A percentile compares a stretch with the other conserved stretches of the same genome.
Conservation (phyloP, 2,329 filamentous ascomycete genomes). For the Lachnellula hyalina region DNA sequence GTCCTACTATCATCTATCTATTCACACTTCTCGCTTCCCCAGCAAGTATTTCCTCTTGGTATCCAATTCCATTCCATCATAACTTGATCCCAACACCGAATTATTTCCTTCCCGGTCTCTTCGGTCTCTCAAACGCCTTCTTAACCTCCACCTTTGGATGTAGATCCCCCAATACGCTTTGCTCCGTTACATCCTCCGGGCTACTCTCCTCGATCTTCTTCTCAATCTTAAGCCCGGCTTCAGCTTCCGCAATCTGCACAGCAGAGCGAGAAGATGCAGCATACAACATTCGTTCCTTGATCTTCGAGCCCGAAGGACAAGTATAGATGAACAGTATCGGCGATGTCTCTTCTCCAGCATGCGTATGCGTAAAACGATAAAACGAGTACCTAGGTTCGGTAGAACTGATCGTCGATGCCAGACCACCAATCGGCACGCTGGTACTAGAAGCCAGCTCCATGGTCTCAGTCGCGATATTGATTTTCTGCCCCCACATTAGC, state of each 20-base stretch:
- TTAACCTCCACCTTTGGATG: constrained; percentile 62
- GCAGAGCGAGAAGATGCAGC: constrained; percentile 65
- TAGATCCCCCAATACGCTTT: constrained; percentile 59
- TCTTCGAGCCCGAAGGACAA: constrained; percentile 64
- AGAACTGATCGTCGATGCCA: constrained; percentile 56
- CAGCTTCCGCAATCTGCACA: constrained; percentile 57
- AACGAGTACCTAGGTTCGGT: constrained; percentile 74
- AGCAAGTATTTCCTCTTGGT: neutral
- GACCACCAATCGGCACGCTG: constrained; percentile 50
- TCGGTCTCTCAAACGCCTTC: constrained; percentile 69
- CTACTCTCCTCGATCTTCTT: constrained; percentile 68
- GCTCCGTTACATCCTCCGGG: constrained; percentile 65
- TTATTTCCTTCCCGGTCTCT: constrained; percentile 58
- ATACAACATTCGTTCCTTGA: constrained; percentile 84
- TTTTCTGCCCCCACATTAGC: constrained; percentile 47
- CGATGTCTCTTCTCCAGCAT: constrained; percentile 46
- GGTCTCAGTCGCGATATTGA: constrained; percentile 64
- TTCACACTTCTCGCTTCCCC: neutral
- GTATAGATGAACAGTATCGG: constrained; percentile 79
- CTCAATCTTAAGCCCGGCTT: constrained; percentile 60
- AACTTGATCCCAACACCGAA: neutral
- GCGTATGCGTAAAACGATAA: constrained; percentile 60
- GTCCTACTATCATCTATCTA: constrained; percentile 6
- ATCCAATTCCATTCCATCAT: neutral
- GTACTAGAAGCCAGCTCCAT: constrained; percentile 57